Conservation (phyloP, 1,284 basidiomycete species). For the Ganoderma boninense region DNA sequence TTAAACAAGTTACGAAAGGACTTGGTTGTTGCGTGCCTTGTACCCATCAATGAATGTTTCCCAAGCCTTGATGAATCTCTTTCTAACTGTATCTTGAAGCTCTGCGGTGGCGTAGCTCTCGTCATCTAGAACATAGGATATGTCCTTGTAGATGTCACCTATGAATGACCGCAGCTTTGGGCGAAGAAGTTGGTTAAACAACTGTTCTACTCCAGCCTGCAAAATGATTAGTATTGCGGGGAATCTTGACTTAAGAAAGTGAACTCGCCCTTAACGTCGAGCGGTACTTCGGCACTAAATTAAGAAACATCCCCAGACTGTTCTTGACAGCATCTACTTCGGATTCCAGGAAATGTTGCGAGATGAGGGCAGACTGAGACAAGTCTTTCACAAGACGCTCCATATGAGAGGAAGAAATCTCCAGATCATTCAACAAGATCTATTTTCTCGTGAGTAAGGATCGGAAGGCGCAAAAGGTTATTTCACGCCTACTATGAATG, state of each 20-base stretch:
- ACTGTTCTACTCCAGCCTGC: constrained; percentile 88
- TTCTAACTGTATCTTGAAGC: constrained; percentile 85
- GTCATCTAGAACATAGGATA: constrained; percentile 90
- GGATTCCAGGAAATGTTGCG: constrained; percentile 73
- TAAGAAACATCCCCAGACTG: constrained; percentile 58
- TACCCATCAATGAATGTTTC: constrained; percentile 86
- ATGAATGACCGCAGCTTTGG: constrained; percentile 87
- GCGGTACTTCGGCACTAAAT: constrained; percentile 70
- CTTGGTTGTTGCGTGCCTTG: constrained; percentile 57
- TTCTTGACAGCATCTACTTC: constrained; percentile 62
- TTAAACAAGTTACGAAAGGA: background rate
- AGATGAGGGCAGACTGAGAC: constrained; percentile 60
- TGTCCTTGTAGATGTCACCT: constrained; percentile 89
- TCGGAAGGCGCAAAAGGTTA: too few species aligned
- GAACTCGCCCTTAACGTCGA: constrained; percentile 71
- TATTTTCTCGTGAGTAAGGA: constrained; percentile 41
- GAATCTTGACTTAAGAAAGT: background rate
- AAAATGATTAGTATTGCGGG: constrained; percentile 2
- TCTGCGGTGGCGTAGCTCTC: constrained; percentile 86
- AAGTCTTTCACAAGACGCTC: constrained; percentile 83
- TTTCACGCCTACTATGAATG: constrained; percentile 75
- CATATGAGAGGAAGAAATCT: constrained; percentile 87
- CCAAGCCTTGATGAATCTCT: constrained; percentile 91
- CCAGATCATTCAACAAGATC: constrained; percentile 90
- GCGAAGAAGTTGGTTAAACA: constrained; percentile 93